These are phyloP conservation scores for Solanum etuberosum DNA, from an alignment of 257 asterid genomes.

Conservation along the genomic window DNA sequence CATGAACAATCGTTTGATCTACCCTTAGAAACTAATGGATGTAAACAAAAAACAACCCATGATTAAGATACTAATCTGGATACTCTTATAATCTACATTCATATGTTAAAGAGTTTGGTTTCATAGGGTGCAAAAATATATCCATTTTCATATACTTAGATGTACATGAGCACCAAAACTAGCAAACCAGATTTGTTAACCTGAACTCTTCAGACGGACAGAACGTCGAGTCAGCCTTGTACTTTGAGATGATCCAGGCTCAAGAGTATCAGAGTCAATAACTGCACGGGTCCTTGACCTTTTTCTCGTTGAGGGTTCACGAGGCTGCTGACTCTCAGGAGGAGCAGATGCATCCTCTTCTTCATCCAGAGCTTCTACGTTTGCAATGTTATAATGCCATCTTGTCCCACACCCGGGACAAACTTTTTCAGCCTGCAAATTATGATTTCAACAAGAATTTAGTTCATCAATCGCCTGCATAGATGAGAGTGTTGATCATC, in stretches of 20 bases:
- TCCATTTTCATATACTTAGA: neutral
- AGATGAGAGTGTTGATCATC: neutral
- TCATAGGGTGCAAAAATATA: neutral
- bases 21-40: neutral
- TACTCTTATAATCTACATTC: neutral
- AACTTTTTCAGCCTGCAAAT: slow-evolving; percentile 39
- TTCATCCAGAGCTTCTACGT: slow-evolving; percentile 31
- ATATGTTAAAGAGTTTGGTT: neutral
- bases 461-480: neutral
- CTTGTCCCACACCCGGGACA: slow-evolving; percentile 62
- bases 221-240: slow-evolving; percentile 47
- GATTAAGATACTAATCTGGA: neutral
- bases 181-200: slow-evolving; percentile 2
- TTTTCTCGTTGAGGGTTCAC: slow-evolving; percentile 17
- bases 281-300: slow-evolving; percentile 16
- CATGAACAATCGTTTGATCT: neutral
- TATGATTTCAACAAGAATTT: neutral
- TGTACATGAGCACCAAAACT: neutral
- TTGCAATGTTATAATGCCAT: slow-evolving; percentile 35
- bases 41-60: neutral
- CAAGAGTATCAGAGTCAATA: slow-evolving; percentile 6
- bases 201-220: slow-evolving; percentile 19
- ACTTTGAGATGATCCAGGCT: slow-evolving; percentile 9
- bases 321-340: slow-evolving; percentile 15
- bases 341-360: slow-evolving; percentile 9